These are phyloP conservation scores for Kodamaea hsintzibuensis DNA, from an alignment of 805 yeast species.

Conservation along the genomic window DNA sequence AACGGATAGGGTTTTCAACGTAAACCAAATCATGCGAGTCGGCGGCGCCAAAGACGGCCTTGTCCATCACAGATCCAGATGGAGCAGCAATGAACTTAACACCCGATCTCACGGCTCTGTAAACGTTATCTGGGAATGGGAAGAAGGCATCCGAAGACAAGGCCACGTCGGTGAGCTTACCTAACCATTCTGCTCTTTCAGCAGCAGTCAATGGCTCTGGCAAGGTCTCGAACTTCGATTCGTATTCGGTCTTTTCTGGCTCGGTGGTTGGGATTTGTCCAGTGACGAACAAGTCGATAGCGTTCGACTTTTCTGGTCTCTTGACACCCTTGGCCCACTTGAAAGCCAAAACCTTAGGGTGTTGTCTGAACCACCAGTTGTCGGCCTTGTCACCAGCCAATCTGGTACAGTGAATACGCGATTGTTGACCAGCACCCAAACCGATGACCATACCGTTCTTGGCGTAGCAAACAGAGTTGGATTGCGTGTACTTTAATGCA, in stretches of 20 bases:
- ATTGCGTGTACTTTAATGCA: slow-evolving; percentile 96
- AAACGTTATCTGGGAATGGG: slow-evolving; percentile 99
- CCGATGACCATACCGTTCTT: slow-evolving; percentile 99
- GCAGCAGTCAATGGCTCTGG: slow-evolving; percentile 81
- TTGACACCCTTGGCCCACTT: slow-evolving; percentile 98
- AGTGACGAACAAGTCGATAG: slow-evolving; percentile 91
- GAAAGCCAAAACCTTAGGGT: slow-evolving; percentile 88
- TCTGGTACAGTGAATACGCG: slow-evolving; percentile 98
- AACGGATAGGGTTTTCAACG: slow-evolving; percentile 94
- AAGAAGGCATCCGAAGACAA: slow-evolving; percentile 97
- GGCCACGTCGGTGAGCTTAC: slow-evolving; percentile 80
- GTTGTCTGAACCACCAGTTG: slow-evolving; percentile 99
- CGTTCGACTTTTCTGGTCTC: slow-evolving; percentile 98
- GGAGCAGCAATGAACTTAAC: slow-evolving; percentile 97
- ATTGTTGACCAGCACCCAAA: slow-evolving; percentile 99
- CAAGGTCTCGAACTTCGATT: slow-evolving; percentile 77
- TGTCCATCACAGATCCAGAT: slow-evolving; percentile 96
- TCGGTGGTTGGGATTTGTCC: slow-evolving; percentile 88
- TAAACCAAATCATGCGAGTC: slow-evolving; percentile 87
- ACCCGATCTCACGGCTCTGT: slow-evolving; percentile 96
- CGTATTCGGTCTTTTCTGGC: slow-evolving; percentile 92
- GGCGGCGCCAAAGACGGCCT: slow-evolving; percentile 94
- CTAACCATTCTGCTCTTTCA: slow-evolving; percentile 88
- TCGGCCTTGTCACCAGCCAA: slow-evolving; percentile 99
- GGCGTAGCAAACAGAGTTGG: slow-evolving; percentile 97